Base-by-base conservation (phyloP, 179 eudicot genomes). In the Corrigiola litoralis region DNA sequence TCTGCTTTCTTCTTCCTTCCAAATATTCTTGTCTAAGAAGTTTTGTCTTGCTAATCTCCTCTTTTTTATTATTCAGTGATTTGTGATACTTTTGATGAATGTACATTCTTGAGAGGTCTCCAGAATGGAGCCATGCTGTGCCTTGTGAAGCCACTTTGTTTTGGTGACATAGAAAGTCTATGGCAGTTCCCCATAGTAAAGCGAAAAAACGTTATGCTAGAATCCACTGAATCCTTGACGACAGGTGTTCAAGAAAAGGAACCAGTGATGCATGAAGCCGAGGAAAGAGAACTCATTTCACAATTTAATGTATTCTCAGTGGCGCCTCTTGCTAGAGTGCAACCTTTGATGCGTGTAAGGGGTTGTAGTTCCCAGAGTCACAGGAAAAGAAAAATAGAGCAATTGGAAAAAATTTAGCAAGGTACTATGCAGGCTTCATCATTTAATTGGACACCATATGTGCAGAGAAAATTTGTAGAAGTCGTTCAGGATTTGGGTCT, bases 11-110 rank as follows among this genome's bases (percentile, higher is more conserved):
- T 58, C 3, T 20, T 41, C 44, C 17, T 28, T 53, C 3, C 13
- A 32, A 18, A 21, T 20, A 3, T 41, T 17, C 1, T 13, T 25
- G 14, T 14, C 37, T 12, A 59, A n/a, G n/a, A n/a, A 18, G 3
- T 0, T 16, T 24, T 24, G 4, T 40, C 12, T 58, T 4, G 40
- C 49, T 69, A 7, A 53, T 37, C 25, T 8, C 18, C 56, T 55
- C n/a, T 21, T 64, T 11, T 34, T 56, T n/a, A n/a, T n/a, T 63
- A 49, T 40, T 37, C 66, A 71, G 70, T 48, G 52, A 32, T 71
- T 0, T 16, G 28, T 40, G 75, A 71, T 6, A 9, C 20, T 11
- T 28, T 47, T 57, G 31, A 48, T 49, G 53, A 2, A 16, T 1
- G 20, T 0, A 11, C 44, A 3, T 36, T 65, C 0, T 0, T 7